Percentiles rank a stretch among this genome's conserved stretches.
Evolutionary conservation across 75 land plant species (phyloP).

Genomic region (Adiantum capillusveneris): DNA sequence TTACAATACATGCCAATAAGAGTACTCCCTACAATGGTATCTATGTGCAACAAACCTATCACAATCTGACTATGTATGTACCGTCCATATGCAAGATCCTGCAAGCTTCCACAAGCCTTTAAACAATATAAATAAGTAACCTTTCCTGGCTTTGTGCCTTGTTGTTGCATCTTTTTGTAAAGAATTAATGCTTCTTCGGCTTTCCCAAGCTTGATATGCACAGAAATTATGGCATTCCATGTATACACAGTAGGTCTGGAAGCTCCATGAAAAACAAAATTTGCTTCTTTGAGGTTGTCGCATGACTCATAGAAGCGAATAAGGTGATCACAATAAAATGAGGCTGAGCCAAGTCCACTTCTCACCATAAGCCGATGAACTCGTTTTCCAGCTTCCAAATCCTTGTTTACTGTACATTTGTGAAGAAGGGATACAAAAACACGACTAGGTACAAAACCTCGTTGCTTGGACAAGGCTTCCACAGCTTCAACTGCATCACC

Average conservation of each 20-base stretch:
- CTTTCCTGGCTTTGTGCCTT: not conserved
- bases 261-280: not conserved
- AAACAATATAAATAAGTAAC: not conserved
- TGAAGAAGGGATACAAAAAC: too few species aligned
- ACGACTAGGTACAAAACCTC: too few species aligned
- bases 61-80: not conserved
- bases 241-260: not conserved
- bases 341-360: not conserved
- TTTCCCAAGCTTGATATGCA: not conserved
- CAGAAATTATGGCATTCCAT: conserved; percentile 3
- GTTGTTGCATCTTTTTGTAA: not conserved
- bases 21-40: too few species aligned
- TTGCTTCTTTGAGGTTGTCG: not conserved
- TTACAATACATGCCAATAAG: conserved; percentile 20
- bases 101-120: not conserved
- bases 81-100: not conserved
- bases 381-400: too few species aligned
- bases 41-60: too few species aligned
- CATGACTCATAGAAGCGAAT: not conserved
- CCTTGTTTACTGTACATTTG: too few species aligned
- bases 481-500: too few species aligned
- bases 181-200: not conserved
- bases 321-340: not conserved
- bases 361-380: not conserved
- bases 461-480: too few species aligned